Conservation (phyloP, 2,329 filamentous ascomycete species). For the Fusarium sarcochroum region DNA sequence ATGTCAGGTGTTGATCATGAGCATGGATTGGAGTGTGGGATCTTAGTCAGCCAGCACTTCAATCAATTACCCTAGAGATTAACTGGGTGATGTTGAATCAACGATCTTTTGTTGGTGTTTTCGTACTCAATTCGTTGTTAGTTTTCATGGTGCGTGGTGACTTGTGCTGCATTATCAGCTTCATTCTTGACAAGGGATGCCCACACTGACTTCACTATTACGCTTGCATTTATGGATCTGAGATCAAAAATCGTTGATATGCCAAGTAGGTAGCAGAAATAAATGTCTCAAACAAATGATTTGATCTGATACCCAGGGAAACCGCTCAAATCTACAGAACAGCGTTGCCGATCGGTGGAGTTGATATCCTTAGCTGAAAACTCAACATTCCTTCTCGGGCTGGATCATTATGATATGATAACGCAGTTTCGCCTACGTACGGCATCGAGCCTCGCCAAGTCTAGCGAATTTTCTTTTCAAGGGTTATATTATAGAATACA, state of each 20-base stretch:
- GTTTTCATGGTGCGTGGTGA: neutral
- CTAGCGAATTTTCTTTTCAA: neutral
- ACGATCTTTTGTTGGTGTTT: neutral
- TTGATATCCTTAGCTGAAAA: neutral
- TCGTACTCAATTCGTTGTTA: neutral
- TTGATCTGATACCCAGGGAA: neutral
- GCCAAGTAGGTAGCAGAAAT: too few species aligned
- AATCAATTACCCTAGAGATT: constrained; percentile 25
- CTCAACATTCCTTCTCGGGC: neutral
- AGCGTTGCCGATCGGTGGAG: constrained; percentile 23
- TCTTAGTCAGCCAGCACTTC: constrained; percentile 9
- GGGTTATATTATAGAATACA: neutral
- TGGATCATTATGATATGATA: constrained; percentile 23
- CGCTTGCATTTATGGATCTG: too few species aligned
- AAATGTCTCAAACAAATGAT: neutral
- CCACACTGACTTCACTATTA: too few species aligned
- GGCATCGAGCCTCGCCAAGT: constrained; percentile 19
- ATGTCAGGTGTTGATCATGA: constrained; percentile 24
- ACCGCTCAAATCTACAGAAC: neutral
- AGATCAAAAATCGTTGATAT: neutral
- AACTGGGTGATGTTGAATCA: neutral
- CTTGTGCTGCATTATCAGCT: too few species aligned
- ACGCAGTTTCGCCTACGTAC: neutral
- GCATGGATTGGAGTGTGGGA: neutral
- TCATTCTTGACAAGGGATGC: too few species aligned